Percentiles rank a stretch among this genome's conserved stretches.
Conservation (phyloP, 2,329 filamentous ascomycete species). For the Botrytis porri region DNA sequence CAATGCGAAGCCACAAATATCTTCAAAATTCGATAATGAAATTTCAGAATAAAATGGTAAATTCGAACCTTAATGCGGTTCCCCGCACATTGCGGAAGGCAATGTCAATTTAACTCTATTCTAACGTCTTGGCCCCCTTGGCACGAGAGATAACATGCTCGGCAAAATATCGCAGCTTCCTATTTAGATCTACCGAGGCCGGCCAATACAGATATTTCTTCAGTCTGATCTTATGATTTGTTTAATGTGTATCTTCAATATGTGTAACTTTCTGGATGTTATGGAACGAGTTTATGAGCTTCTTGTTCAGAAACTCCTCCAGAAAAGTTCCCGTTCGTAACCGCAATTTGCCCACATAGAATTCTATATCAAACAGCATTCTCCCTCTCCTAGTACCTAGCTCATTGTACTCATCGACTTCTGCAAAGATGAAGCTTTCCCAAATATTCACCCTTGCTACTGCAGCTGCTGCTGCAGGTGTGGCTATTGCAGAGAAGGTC, state of each 20-base stretch:
- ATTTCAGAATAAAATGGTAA: neutral
- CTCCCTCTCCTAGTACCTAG: neutral
- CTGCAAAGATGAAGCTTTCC: slow-evolving; percentile 10
- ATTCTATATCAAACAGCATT: neutral
- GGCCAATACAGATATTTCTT: neutral
- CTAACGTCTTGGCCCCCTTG: slow-evolving; percentile 14
- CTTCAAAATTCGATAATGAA: neutral
- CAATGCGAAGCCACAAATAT: neutral
- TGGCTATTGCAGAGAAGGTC: slow-evolving; percentile 25
- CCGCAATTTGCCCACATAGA: neutral
- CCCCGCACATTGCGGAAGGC: slow-evolving; percentile 7
- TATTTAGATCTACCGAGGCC: slow-evolving; percentile 10
- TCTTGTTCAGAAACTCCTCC: slow-evolving; percentile 11
- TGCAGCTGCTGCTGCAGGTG: neutral
- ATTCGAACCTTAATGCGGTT: neutral
- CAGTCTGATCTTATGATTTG: neutral
- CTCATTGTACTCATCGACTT: neutral
- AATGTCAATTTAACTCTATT: slow-evolving; percentile 17
- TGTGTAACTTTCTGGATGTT: neutral
- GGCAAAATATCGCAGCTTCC: slow-evolving; percentile 10
- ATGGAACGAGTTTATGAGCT: neutral
- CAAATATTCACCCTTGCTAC: slow-evolving; percentile 7
- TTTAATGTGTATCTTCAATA: neutral
- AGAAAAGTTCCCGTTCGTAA: neutral
- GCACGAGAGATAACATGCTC: slow-evolving; percentile 17